A percentile compares a stretch with the other conserved stretches of the same genome.
phyloP scores from a whole-genome alignment of 768 basidiomycete species.

The Russula sp. region DNA sequence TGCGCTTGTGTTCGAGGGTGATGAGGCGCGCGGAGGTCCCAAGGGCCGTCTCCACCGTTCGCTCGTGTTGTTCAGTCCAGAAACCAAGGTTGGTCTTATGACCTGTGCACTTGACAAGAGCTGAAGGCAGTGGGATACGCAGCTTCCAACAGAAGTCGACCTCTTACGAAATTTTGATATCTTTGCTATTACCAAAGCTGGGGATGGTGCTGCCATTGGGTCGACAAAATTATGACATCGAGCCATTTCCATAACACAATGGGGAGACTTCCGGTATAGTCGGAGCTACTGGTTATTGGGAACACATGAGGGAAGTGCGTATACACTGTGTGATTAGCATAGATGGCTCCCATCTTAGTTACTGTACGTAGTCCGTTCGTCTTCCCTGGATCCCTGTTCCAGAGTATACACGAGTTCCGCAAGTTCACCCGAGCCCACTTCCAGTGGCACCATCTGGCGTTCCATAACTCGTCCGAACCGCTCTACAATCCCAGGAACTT shows the following conservation, averaged over 20 bases:
- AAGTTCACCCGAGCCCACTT: constrained; percentile 21
- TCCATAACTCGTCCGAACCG: constrained; percentile 27
- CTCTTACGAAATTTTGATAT: constrained; percentile 62
- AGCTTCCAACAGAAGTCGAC: constrained; percentile 46
- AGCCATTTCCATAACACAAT: neutral
- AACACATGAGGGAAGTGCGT: too few species aligned
- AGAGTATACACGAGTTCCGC: constrained; percentile 23
- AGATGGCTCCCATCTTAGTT: neutral
- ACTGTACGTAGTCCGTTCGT: constrained; percentile 12
- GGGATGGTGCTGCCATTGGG: neutral
- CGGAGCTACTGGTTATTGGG: neutral
- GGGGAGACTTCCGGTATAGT: neutral
- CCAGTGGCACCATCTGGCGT: constrained; percentile 27
- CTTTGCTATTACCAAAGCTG: constrained; percentile 47
- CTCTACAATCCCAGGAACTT: constrained; percentile 41
- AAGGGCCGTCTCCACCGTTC: constrained; percentile 55
- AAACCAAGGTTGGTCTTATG: constrained; percentile 40
- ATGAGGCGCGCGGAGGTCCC: constrained; percentile 56
- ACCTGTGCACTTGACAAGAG: neutral
- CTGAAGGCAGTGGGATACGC: neutral
- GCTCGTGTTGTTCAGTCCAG: constrained; percentile 36
- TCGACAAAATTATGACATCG: constrained; percentile 5
- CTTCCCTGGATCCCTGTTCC: constrained; percentile 23
- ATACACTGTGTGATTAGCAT: neutral
- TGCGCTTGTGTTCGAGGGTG: constrained; percentile 60